Evolutionary conservation across 805 yeast species (phyloP), one percentile per base, ranked within the genome.

Genomic region (Jamesozyma jinghongensis): DNA sequence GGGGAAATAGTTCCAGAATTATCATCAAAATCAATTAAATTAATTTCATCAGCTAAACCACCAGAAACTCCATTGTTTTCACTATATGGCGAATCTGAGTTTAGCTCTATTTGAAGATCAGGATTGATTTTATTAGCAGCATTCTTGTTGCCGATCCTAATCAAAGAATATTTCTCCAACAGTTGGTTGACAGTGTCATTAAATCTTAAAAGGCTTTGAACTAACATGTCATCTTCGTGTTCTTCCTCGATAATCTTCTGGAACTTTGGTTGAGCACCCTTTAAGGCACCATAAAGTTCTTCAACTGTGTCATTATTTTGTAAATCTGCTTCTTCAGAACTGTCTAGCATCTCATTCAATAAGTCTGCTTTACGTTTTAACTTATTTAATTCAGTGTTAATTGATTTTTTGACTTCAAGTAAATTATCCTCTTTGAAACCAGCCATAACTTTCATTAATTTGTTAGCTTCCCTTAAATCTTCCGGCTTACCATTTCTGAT

Each of bases 361-460:
- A 92, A 69, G 48, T 85, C 94, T 12, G 86, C 84, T 64, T 92
- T 92, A 42, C 95, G 74, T 52, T 77, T 80, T 53, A 92, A 71
- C 58, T 84, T 81, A 36, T 83, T 85, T 40, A 92, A 69, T 56
- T 92, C 97, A 48, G 82, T 85, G 27, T 81, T 79, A 27, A 88
- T 81, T 51, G 83, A 77, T 42, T 83, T 85, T 55, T 77, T 79
- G 49, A 86, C 83, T 45, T 73, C 67, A 16, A 73, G 67, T 11
- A 59, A 54, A 45, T 79, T 76, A 59, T 87, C 95, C 54, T 84
- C 86, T 61, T 84, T 84, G 69, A 86, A 92, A 5, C 99, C 99
- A 4, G 97, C 95, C 96, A 92, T 87, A 51, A 92, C 78, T 61
- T 90, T 87, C 98, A 92, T 92, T 62, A 92, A 73, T 52, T 84